A percentile compares a stretch with the other conserved stretches of the same genome.
Evolutionary conservation across 2,329 filamentous ascomycete genomes (phyloP).

Genomic region (Thielaviopsis musarum): DNA sequence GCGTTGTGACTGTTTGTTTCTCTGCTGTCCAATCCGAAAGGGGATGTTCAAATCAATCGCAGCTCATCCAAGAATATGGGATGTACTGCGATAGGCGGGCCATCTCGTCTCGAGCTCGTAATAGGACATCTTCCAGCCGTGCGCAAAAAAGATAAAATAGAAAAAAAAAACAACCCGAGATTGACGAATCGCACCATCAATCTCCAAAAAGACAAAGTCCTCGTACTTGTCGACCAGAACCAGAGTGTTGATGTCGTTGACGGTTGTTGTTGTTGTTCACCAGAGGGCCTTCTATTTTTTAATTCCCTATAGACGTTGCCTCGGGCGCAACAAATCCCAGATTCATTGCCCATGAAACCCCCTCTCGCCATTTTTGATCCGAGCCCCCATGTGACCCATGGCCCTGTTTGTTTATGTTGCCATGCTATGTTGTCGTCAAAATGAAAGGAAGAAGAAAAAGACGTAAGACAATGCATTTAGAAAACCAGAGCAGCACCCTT

Average conservation of each 20-base stretch:
- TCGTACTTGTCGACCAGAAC: neutral
- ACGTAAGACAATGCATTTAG: slow-evolving; percentile 46
- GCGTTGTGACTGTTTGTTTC: neutral
- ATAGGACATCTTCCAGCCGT: neutral
- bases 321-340: slow-evolving; percentile 19
- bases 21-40: neutral
- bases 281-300: slow-evolving; percentile 19
- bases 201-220: neutral
- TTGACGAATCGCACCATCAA: neutral
- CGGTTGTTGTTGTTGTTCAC: slow-evolving; percentile 10
- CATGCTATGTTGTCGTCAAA: slow-evolving; percentile 28
- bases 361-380: slow-evolving; percentile 25
- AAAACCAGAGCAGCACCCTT: slow-evolving; percentile 99
- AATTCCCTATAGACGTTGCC: slow-evolving; percentile 28
- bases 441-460: slow-evolving; percentile 27
- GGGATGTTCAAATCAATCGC: neutral
- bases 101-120: neutral
- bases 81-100: neutral
- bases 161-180: neutral
- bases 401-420: slow-evolving; percentile 2
- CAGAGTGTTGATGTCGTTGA: neutral
- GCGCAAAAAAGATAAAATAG: neutral
- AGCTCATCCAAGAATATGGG: neutral
- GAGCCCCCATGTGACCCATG: slow-evolving; percentile 7
- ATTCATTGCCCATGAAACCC: slow-evolving; percentile 24